A percentile compares a stretch with the other conserved stretches of the same genome.
phyloP scores from a whole-genome alignment of 202 grass and related monocot genomes.

The Elaeis oleifera region DNA sequence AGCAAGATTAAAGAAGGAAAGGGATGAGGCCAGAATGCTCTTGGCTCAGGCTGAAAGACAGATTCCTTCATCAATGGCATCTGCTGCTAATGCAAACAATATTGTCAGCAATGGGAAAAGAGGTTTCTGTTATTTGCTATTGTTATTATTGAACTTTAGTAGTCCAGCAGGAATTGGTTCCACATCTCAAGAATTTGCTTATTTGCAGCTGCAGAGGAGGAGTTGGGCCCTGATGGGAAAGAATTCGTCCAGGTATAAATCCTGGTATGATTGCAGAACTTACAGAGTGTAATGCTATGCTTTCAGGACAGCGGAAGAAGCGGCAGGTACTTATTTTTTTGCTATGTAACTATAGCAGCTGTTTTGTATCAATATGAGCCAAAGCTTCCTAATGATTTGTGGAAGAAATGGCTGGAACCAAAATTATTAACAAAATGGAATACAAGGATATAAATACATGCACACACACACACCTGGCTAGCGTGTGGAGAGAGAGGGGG shows the following conservation, averaged over 20 bases:
- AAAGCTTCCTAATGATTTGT: no score
- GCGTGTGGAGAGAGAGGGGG: no score
- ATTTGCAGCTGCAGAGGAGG: conserved; percentile 65
- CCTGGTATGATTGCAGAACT: conserved; percentile 75
- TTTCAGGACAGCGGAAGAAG: conserved; percentile 96
- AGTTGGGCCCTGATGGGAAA: conserved; percentile 79
- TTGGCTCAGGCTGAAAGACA: conserved; percentile 86
- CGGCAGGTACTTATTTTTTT: conserved; percentile 53
- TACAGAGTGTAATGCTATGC: conserved; percentile 82
- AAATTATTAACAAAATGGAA: no score
- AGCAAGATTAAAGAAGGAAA: conserved; percentile 99
- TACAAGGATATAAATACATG: no score
- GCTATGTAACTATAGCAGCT: no score
- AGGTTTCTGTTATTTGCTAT: conserved; percentile 28
- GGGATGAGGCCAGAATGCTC: conserved; percentile 86
- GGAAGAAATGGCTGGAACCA: no score
- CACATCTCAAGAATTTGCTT: no score
- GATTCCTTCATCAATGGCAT: conserved; percentile 42
- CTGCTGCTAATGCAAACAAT: conserved; percentile 24
- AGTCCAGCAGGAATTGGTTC: no score
- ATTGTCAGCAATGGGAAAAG: conserved; percentile 73
- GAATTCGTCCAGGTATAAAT: conserved; percentile 79
- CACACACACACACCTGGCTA: no score
- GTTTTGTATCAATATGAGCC: no score
- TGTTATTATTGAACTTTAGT: no score